Percentiles rank a stretch among this genome's conserved stretches.
Conservation (phyloP, 805 yeast genomes). For the Naumovozyma castellii region DNA sequence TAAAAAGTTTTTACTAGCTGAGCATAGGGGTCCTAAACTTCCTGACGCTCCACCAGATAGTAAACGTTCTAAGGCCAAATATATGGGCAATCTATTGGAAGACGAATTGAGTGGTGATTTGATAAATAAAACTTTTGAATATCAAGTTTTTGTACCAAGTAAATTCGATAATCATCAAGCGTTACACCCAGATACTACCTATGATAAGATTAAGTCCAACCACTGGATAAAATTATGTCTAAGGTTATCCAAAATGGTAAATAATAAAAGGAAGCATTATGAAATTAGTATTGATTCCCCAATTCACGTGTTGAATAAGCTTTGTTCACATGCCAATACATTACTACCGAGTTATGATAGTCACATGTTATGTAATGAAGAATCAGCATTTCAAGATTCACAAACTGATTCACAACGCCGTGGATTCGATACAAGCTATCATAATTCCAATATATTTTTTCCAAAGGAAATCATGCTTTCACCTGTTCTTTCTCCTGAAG, state of each 20-base stretch:
- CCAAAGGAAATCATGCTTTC: conserved; percentile 33
- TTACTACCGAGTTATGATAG: conserved; percentile 61
- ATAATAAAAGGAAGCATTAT: conserved; percentile 73
- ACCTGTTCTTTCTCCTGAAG: conserved; percentile 46
- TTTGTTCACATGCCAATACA: conserved; percentile 75
- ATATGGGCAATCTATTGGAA: conserved; percentile 34
- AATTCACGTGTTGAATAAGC: conserved; percentile 65
- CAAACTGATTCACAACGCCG: background rate
- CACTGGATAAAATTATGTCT: conserved; percentile 93
- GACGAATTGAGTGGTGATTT: conserved; percentile 45
- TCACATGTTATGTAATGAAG: conserved; percentile 6
- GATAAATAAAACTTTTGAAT: conserved; percentile 71
- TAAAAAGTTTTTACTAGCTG: conserved; percentile 68
- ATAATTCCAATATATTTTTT: conserved; percentile 33
- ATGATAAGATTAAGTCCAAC: conserved; percentile 69
- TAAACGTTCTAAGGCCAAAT: conserved; percentile 29
- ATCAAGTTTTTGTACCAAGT: conserved; percentile 78
- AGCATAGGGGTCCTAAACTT: conserved; percentile 57
- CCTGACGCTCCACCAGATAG: conserved; percentile 26
- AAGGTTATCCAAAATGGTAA: conserved; percentile 61
- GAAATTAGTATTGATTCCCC: conserved; percentile 95
- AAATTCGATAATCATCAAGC: conserved; percentile 44
- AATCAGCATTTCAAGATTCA: background rate
- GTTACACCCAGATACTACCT: conserved; percentile 81
- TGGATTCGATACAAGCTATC: conserved; percentile 10